phyloP scores from a whole-genome alignment of 768 basidiomycete species.

The Sporobolomyces phaffii region DNA sequence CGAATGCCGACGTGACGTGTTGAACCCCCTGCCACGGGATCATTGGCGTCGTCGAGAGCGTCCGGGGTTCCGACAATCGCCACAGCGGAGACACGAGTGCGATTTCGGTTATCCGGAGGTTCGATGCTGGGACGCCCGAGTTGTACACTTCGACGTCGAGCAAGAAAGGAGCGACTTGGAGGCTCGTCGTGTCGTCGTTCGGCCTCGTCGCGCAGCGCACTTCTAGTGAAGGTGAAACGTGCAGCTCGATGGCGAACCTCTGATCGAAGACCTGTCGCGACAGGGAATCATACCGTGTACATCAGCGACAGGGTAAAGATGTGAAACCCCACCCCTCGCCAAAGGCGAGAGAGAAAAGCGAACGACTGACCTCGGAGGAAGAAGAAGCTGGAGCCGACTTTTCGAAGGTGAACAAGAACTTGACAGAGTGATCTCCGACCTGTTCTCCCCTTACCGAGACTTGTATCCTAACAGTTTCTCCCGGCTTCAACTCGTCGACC shows the following conservation, averaged over 20 bases:
- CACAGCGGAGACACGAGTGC: slow-evolving; percentile 65
- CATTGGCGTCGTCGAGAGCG: slow-evolving; percentile 51
- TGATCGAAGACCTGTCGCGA: slow-evolving; percentile 47
- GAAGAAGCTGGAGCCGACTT: no score
- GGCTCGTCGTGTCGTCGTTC: slow-evolving; percentile 35
- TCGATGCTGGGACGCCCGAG: slow-evolving; percentile 27
- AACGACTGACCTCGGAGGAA: no score
- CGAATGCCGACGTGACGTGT: slow-evolving; percentile 51
- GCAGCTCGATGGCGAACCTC: no score
- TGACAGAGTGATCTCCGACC: no score
- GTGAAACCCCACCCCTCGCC: no score
- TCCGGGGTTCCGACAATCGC: slow-evolving; percentile 53
- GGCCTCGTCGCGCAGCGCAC: slow-evolving; percentile 55
- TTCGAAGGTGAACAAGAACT: no score
- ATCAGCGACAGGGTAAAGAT: no score
- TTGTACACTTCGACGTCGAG: slow-evolving; percentile 17
- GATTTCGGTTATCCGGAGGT: slow-evolving; percentile 57
- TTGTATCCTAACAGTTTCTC: no score
- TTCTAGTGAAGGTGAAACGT: slow-evolving; percentile 59
- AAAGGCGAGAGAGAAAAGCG: no score
- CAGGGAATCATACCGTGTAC: no score
- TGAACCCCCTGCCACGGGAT: slow-evolving; percentile 53
- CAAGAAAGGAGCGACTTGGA: not conserved
- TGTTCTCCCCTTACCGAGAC: no score
- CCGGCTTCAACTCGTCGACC: no score